These are phyloP conservation scores for Hemisphaericaspora xylofermentans DNA, from an alignment of 1,139 yeast species.

Conservation along the genomic window DNA sequence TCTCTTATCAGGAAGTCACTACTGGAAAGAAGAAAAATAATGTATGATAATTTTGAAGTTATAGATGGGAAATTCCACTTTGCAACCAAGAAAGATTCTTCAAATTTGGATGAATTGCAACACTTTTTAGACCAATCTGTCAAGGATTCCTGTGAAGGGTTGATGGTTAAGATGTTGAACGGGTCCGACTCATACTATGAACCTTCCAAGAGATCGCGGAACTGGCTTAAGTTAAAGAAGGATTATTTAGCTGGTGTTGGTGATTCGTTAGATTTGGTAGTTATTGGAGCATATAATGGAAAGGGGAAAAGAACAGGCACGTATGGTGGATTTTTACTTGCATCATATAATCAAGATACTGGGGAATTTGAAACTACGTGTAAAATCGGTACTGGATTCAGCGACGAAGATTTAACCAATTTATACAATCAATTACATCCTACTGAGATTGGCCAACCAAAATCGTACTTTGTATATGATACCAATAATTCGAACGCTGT, in stretches of 20 bases:
- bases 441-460: constrained; percentile 67
- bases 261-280: constrained; percentile 90
- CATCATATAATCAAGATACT: constrained; percentile 83
- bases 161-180: constrained; percentile 89
- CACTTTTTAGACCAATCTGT: constrained; percentile 86
- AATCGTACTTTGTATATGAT: constrained; percentile 70
- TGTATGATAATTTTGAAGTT: constrained; percentile 56
- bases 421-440: constrained; percentile 63
- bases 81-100: constrained; percentile 74
- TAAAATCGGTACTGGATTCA: constrained; percentile 96
- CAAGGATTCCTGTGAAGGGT: constrained; percentile 89
- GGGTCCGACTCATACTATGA: constrained; percentile 83
- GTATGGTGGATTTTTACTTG: constrained; percentile 91
- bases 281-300: constrained; percentile 91
- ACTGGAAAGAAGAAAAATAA: constrained; percentile 62
- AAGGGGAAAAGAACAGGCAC: constrained; percentile 92
- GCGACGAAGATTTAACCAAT: constrained; percentile 73
- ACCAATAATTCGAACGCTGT: constrained; percentile 56
- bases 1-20: constrained; percentile 69
- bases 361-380: constrained; percentile 95
- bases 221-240: constrained; percentile 93
- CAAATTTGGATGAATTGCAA: constrained; percentile 78
- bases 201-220: constrained; percentile 91
- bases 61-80: constrained; percentile 79
- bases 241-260: constrained; percentile 95